Evolutionary conservation across 2,329 filamentous ascomycete genomes (phyloP).

Genomic region (Cordyceps cateniannulata): DNA sequence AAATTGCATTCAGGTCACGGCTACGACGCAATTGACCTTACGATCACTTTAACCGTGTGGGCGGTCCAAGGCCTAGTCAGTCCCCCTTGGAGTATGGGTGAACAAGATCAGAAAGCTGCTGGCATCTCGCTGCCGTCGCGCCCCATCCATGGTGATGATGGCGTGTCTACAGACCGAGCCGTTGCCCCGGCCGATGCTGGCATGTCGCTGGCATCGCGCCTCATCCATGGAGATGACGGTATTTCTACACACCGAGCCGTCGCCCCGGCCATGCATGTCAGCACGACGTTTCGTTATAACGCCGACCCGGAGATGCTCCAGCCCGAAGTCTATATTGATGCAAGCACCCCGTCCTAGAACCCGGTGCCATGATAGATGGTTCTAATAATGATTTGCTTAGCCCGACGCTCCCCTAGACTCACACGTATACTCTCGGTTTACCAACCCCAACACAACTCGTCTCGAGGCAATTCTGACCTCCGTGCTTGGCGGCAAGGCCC

Average conservation of each 20-base stretch:
- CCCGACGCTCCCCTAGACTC: slow-evolving; percentile 48
- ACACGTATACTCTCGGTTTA: slow-evolving; percentile 79
- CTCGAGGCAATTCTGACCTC: slow-evolving; percentile 76
- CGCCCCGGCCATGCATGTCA: slow-evolving; percentile 82
- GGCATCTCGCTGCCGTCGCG: slow-evolving; percentile 54
- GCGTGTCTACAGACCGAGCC: slow-evolving; percentile 65
- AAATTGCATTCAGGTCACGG: not conserved
- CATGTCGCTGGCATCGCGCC: slow-evolving; percentile 56
- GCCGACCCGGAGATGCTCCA: slow-evolving; percentile 60
- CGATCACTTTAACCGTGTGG: not conserved
- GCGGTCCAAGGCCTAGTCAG: not conserved
- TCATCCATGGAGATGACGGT: slow-evolving; percentile 77
- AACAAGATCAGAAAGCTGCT: not conserved
- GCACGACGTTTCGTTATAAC: slow-evolving; percentile 83
- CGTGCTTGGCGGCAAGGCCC: slow-evolving; percentile 60
- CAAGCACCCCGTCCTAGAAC: slow-evolving; percentile 30
- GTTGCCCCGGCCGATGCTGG: slow-evolving; percentile 62
- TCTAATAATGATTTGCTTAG: slow-evolving; percentile 25
- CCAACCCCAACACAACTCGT: slow-evolving; percentile 73
- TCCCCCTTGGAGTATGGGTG: not conserved
- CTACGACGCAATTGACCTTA: not conserved
- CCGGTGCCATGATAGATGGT: not conserved
- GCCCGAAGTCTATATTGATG: slow-evolving; percentile 45
- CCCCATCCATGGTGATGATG: slow-evolving; percentile 77
- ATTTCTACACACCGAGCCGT: slow-evolving; percentile 71